Conservation (phyloP, 441 rosid genomes). For the Jatropha podagrica region DNA sequence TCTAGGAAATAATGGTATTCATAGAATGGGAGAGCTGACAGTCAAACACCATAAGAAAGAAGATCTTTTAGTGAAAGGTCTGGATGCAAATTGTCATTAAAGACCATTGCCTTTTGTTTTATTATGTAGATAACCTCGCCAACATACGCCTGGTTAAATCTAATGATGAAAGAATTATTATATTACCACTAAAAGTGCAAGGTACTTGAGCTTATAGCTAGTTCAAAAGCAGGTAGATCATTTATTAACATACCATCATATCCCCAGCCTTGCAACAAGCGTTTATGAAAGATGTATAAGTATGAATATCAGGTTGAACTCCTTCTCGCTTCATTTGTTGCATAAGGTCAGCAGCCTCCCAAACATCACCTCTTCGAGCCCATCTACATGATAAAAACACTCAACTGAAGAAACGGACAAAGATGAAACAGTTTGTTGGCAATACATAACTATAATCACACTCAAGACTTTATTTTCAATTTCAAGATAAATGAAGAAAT, state of each 20-base stretch:
- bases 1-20: background rate
- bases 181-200: background rate
- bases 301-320: slow-evolving; percentile 84
- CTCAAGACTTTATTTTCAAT: background rate
- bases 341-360: slow-evolving; percentile 98
- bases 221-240: background rate
- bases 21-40: background rate
- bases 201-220: too few relatives aligned
- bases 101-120: background rate
- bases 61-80: background rate
- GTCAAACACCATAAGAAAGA: background rate
- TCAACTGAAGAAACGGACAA: slow-evolving; percentile 9
- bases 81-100: background rate
- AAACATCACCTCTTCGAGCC: slow-evolving; percentile 98
- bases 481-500: background rate
- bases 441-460: background rate
- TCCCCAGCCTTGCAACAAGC: slow-evolving; percentile 98
- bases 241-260: slow-evolving; percentile 58
- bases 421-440: background rate
- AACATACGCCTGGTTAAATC: background rate
- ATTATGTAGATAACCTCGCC: background rate
- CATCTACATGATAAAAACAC: slow-evolving; percentile 47
- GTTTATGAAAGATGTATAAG: slow-evolving; percentile 90
- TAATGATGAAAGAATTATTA: slow-evolving; percentile 5
- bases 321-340: slow-evolving; percentile 89